These are phyloP conservation scores for Colletotrichum salicis DNA, from an alignment of 2,329 filamentous ascomycete species.

Conservation along the genomic window DNA sequence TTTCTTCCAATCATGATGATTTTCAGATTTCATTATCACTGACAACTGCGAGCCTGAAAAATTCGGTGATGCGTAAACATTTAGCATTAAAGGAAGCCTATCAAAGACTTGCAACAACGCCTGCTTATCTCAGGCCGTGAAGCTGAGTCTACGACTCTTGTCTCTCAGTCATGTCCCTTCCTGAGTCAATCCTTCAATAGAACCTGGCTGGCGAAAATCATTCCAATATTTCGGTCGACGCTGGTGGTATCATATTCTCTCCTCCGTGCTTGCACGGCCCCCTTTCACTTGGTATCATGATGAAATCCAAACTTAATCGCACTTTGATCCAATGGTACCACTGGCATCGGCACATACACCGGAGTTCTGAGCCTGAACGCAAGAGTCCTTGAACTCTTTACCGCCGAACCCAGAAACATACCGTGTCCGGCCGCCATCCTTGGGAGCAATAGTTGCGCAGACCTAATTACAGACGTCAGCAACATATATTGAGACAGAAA, in stretches of 20 bases:
- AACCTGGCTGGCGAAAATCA: background rate
- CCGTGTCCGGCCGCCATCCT: background rate
- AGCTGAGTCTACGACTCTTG: background rate
- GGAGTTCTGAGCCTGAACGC: background rate
- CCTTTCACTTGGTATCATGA: background rate
- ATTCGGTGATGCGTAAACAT: background rate
- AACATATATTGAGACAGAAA: too few species aligned
- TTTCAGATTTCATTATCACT: background rate
- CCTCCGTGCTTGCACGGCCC: background rate
- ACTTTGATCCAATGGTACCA: background rate
- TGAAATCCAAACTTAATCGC: background rate
- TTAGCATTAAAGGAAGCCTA: background rate
- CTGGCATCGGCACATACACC: background rate
- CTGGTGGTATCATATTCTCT: background rate
- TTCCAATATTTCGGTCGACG: background rate
- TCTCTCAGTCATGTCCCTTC: background rate
- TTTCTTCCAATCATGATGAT: background rate
- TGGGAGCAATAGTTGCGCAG: background rate
- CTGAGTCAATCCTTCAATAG: background rate
- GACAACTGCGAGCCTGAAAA: background rate
- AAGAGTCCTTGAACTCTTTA: constrained; percentile 8
- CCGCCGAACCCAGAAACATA: constrained; percentile 12
- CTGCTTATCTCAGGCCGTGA: background rate
- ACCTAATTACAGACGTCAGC: background rate
- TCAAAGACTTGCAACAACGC: background rate